These are phyloP conservation scores for Cordyceps javanica DNA, from an alignment of 2,329 filamentous ascomycete genomes.

Conservation along the genomic window DNA sequence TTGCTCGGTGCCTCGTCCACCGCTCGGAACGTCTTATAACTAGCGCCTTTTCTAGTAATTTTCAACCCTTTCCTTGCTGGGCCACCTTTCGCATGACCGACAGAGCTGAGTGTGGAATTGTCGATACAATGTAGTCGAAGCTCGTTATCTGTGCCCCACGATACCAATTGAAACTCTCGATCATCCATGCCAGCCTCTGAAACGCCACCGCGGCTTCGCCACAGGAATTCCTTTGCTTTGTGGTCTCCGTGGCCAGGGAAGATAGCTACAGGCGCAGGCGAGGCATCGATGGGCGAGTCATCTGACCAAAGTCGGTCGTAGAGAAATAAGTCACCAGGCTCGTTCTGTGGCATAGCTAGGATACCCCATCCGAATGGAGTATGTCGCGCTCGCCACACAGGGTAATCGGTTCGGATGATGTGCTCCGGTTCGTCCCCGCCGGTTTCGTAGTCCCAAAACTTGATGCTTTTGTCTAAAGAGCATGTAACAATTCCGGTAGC, in stretches of 20 bases:
- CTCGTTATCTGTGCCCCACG: conserved; percentile 84
- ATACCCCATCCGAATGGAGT: conserved; percentile 84
- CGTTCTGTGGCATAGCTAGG: conserved; percentile 86
- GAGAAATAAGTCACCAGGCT: conserved; percentile 76
- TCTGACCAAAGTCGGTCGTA: conserved; percentile 60
- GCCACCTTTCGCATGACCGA: conserved; percentile 68
- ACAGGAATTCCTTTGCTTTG: conserved; percentile 86
- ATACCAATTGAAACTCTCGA: conserved; percentile 86
- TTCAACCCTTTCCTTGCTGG: conserved; percentile 58
- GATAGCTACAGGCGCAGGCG: conserved; percentile 45
- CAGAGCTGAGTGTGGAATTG: conserved; percentile 54
- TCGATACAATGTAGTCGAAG: conserved; percentile 72
- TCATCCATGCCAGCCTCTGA: conserved; percentile 66
- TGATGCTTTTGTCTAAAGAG: conserved; percentile 86
- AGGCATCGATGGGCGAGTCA: conserved; percentile 37
- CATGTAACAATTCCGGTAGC: conserved; percentile 73
- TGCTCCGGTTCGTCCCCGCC: conserved; percentile 62
- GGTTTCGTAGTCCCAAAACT: conserved; percentile 77
- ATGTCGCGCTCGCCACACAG: conserved; percentile 85
- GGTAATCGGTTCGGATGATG: conserved; percentile 75
- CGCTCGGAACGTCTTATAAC: conserved; percentile 79
- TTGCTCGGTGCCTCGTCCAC: conserved; percentile 53
- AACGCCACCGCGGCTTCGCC: conserved; percentile 68
- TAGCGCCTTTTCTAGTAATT: conserved; percentile 75
- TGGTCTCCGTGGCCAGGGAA: conserved; percentile 57